Percentiles rank a stretch among this genome's conserved stretches.
Conservation (phyloP, 2,329 filamentous ascomycete genomes). For the Cercospora janseana region DNA sequence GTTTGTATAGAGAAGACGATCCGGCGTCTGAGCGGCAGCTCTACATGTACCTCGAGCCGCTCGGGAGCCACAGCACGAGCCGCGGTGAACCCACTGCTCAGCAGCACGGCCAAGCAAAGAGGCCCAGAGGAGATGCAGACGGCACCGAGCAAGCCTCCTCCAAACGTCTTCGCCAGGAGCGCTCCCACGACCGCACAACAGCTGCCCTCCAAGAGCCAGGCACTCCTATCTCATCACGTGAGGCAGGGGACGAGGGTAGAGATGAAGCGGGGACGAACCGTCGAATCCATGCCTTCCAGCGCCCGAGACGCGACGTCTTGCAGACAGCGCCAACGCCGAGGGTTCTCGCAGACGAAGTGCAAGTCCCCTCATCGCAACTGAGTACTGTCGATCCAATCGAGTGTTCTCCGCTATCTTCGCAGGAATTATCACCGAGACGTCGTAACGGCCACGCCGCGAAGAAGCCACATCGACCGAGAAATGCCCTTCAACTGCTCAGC, state of each 20-base stretch:
- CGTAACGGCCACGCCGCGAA: not conserved
- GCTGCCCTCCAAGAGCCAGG: not conserved
- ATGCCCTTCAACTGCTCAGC: not conserved
- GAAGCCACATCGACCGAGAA: not conserved
- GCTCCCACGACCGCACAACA: not conserved
- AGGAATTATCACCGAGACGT: too few relatives aligned
- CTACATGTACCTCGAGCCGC: not conserved
- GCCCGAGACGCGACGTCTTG: conserved; percentile 1
- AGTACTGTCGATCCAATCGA: not conserved
- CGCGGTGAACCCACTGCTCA: not conserved
- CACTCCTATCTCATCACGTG: conserved; percentile 8
- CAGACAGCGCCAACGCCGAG: not conserved
- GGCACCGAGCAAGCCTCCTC: not conserved
- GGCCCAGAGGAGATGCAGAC: not conserved
- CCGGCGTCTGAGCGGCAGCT: conserved; percentile 9
- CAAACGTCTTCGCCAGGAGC: conserved; percentile 4
- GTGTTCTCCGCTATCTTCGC: not conserved
- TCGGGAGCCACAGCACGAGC: not conserved
- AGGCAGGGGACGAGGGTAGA: conserved; percentile 3
- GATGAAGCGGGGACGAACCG: not conserved
- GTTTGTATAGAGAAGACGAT: conserved; percentile 1
- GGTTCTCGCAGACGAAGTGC: not conserved
- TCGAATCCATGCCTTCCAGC: not conserved
- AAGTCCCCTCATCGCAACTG: not conserved
- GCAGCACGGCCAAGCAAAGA: not conserved